Base-by-base conservation (phyloP, 768 basidiomycete genomes). In the Tubosaeta sp. region DNA sequence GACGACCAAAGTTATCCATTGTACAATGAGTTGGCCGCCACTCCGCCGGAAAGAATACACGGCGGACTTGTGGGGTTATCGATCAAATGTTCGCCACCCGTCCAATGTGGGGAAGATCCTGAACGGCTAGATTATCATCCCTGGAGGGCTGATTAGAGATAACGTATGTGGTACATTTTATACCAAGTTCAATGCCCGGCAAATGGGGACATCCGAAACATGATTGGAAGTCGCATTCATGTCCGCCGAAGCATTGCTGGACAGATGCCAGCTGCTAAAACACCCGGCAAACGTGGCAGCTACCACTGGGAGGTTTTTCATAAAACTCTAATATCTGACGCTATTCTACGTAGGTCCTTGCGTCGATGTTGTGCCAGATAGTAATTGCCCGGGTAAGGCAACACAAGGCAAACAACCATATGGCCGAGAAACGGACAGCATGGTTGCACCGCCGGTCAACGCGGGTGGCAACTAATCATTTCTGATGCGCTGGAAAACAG, bases 71-170 rank as follows among this genome's bases (percentile, higher is more conserved):
- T 36, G 49, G 51, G 41, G 50, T 52, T 56, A 62, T 69, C 65
- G 57, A 57, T 63, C 30, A 34, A 67, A 58, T 51, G 49, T 30
- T 54, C 56, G 54, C 63, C 54, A 55, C 60, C 49, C 46, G 31
- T 30, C 61, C 50, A 27, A 41, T 43, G 57, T 31, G 52, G 45
- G 50, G 59, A 56, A 59, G 38, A 54, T 46, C 58, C 24, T 36
- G 12, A 42, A 52, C 57, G 29, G 12, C 49, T 27, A 51, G 36
- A 51, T 49, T 46, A 53, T 57, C 49, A 19, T 54, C 47, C 32
- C 38, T 36, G 32, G 32, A 32, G 49, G 46, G 35, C 21, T 27
- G 57, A 48, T 47, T 42, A 27, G 22, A n/a, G 3, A 25, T 41
- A 41, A 41, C 39, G 39, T 41, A 41, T 25, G 41, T 6, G 25